Base-by-base conservation (phyloP, 2,329 filamentous ascomycete genomes). In the Xylariaceae sp. region DNA sequence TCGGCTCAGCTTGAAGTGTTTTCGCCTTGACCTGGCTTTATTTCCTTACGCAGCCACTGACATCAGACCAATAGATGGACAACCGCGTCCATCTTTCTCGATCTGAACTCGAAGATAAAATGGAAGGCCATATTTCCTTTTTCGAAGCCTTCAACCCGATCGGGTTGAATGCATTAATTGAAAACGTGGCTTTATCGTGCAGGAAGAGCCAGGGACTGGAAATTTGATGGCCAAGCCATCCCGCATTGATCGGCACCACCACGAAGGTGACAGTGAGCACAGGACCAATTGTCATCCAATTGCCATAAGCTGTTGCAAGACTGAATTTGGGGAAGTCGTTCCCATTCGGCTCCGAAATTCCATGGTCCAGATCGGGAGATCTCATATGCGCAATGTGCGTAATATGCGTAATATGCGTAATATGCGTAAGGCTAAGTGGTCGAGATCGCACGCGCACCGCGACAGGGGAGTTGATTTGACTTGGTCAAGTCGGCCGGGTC, bases 341-440 rank as follows among this genome's bases (percentile, higher is more conserved):
- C 37, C 43, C 20, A 50, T 50, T 52, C 53, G 46, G 48, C 42
- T 44, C 50, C 40, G 42, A 44, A 40, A 50, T 42, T 43, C 29
- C 47, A 51, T 51, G 46, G 32, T 45, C 44, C 46, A 54, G 60
- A 56, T 66, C 48, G 55, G n/a, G 57, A 51, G 50, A 65, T 62
- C 47, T 59, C 48, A 53, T 41, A 37, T 37, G 32, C 32, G 32
- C 12, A 37, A 37, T 12, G 3, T 12, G 14, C 7, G 32, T 3
- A 37, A 7, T 37, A 37, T 37, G 32, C 32, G 32, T 16, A 37
- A 37, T 12, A 12, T 12, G 14, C 7, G 32, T 3, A 37, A 7
- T 12, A 43, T 50, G 62, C 52, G 54, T 54, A 49, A 50, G 16
- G 41, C 52, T 46, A 54, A 58, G 47, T 46, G 53, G 60, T 54